phyloP scores from a whole-genome alignment of 768 basidiomycete genomes.

The Pisolithus microcarpus region DNA sequence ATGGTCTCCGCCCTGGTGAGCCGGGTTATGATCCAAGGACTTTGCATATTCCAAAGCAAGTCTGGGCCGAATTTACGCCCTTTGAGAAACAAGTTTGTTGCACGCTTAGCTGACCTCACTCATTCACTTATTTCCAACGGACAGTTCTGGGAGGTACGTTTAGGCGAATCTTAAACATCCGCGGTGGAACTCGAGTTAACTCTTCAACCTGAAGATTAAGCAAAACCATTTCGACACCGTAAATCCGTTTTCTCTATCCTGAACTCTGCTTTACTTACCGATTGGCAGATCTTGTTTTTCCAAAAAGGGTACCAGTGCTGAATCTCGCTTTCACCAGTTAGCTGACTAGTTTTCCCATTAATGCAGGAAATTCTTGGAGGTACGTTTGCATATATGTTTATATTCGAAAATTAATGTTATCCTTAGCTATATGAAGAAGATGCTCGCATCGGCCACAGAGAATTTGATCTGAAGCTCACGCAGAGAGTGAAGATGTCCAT shows the following conservation, averaged over 20 bases:
- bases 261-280: constrained; percentile 7
- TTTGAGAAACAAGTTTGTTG: constrained; percentile 80
- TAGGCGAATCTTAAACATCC: background rate
- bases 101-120: background rate
- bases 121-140: background rate
- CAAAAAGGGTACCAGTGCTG: constrained; percentile 77
- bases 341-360: constrained; percentile 13
- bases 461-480: constrained; percentile 91
- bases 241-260: constrained; percentile 6
- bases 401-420: background rate
- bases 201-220: constrained; percentile 66
- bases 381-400: constrained; percentile 17
- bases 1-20: constrained; percentile 69
- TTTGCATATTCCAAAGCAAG: constrained; percentile 64
- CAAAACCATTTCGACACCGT: constrained; percentile 96
- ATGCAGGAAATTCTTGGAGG: constrained; percentile 75
- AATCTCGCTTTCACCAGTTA: constrained; percentile 3
- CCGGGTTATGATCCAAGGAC: constrained; percentile 89
- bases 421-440: constrained; percentile 86
- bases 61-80: constrained; percentile 83
- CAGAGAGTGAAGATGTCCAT: constrained; percentile 98
- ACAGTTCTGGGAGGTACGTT: constrained; percentile 69
- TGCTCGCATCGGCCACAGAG: constrained; percentile 84
- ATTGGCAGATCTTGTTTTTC: constrained; percentile 77
- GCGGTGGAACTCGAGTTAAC: constrained; percentile 14